phyloP scores from a whole-genome alignment of 139 green algal species.

The Picochlorum costavermella region DNA sequence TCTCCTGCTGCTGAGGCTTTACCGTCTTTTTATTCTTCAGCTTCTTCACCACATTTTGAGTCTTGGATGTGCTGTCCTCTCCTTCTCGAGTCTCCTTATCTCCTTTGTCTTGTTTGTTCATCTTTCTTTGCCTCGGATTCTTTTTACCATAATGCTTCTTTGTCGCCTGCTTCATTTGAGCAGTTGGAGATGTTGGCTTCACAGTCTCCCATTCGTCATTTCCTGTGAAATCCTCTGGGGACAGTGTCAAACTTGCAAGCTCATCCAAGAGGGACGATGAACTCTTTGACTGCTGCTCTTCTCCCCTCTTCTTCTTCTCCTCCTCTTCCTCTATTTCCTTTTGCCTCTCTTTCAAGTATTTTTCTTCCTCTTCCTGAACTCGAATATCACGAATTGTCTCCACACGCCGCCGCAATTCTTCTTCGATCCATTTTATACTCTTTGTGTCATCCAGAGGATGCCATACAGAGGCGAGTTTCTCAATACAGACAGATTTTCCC shows the following conservation, averaged over 20 bases:
- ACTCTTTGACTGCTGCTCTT: neutral
- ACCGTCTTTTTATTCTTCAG: neutral
- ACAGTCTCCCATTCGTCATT: constrained; percentile 1
- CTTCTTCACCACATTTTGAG: neutral
- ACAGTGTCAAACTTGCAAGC: constrained; percentile 13
- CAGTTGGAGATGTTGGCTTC: neutral
- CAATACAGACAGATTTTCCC: neutral
- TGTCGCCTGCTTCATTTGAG: neutral
- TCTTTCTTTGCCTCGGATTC: neutral
- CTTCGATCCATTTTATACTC: neutral
- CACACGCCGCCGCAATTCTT: too few species aligned
- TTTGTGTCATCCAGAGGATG: constrained; percentile 7
- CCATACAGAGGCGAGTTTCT: constrained; percentile 23
- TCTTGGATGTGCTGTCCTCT: neutral
- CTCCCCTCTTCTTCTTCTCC: neutral
- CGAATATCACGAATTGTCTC: neutral
- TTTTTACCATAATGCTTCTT: neutral
- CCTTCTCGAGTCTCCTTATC: neutral
- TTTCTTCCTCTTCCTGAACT: neutral
- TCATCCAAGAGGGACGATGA: constrained; percentile 2
- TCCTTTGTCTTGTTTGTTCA: neutral
- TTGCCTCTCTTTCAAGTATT: neutral
- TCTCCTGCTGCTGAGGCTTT: neutral
- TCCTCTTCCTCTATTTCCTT: neutral
- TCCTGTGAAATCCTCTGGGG: constrained; percentile 11